phyloP scores from a whole-genome alignment of 306 rosid species.

The Phaseolus lunatus region DNA sequence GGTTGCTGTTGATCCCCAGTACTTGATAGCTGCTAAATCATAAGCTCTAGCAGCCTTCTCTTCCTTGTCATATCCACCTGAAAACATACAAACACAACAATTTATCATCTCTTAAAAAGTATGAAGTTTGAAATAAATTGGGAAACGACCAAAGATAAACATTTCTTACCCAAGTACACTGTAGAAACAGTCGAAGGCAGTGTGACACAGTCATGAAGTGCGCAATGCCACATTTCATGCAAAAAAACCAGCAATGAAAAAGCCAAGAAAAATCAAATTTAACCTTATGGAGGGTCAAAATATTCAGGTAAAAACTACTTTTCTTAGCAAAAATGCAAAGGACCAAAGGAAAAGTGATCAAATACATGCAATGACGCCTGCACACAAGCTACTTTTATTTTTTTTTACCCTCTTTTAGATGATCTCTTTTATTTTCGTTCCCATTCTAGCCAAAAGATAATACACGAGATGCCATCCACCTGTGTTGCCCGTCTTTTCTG shows the following conservation, averaged over 20 bases:
- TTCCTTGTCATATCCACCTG: constrained; percentile 97
- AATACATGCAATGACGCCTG: constrained; percentile 40
- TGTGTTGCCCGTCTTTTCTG: not conserved
- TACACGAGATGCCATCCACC: not conserved
- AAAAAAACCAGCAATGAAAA: constrained; percentile 49
- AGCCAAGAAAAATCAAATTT: constrained; percentile 47
- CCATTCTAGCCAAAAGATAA: constrained; percentile 15
- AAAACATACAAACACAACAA: not conserved
- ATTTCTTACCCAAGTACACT: constrained; percentile 89
- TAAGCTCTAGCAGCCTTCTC: constrained; percentile 93
- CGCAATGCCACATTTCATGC: constrained; percentile 62
- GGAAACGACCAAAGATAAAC: not conserved
- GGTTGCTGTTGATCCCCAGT: constrained; percentile 91
- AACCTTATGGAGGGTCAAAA: constrained; percentile 50
- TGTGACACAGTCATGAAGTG: constrained; percentile 47
- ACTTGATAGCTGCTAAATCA: constrained; percentile 92
- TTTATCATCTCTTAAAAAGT: constrained; percentile 1
- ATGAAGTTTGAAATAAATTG: not conserved
- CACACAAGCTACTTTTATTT: constrained; percentile 22
- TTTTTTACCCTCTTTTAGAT: not conserved
- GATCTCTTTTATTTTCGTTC: not conserved
- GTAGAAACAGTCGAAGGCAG: constrained; percentile 46
- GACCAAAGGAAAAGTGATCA: constrained; percentile 42
- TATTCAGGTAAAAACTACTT: constrained; percentile 35
- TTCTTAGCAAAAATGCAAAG: constrained; percentile 20